phyloP scores from a whole-genome alignment of 2,329 filamentous ascomycete species.

The Aspergillus chevalieri region DNA sequence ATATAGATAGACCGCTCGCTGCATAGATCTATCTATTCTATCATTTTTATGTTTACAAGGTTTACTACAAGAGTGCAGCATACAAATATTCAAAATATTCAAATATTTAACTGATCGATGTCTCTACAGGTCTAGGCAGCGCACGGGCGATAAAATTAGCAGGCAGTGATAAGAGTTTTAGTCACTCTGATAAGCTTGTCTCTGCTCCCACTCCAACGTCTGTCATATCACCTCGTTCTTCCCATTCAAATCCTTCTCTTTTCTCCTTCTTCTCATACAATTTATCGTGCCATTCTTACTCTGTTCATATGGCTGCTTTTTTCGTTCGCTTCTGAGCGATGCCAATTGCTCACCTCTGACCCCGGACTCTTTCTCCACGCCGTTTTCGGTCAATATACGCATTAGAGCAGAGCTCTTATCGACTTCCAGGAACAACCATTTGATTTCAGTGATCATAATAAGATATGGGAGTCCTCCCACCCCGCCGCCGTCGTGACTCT shows the following conservation, averaged over 20 bases:
- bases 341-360: too few relatives aligned
- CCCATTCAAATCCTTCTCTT: neutral
- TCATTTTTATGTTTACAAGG: neutral
- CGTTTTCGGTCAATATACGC: neutral
- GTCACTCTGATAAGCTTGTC: conserved; percentile 1
- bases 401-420: neutral
- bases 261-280: neutral
- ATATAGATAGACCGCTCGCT: neutral
- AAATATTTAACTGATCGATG: neutral
- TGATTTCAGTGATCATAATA: neutral
- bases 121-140: neutral
- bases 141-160: neutral
- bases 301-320: neutral
- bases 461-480: conserved; percentile 24
- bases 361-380: neutral
- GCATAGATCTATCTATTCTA: neutral
- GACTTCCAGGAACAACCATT: too few relatives aligned
- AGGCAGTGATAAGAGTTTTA: neutral
- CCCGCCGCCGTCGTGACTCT: conserved; percentile 25
- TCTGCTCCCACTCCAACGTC: neutral
- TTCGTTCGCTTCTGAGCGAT: neutral
- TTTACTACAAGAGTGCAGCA: too few relatives aligned
- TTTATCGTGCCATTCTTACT: neutral
- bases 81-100: too few relatives aligned
- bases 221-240: neutral